Base-by-base conservation (phyloP, 495 filamentous ascomycete genomes). In the Penicillium psychrofluorescens region DNA sequence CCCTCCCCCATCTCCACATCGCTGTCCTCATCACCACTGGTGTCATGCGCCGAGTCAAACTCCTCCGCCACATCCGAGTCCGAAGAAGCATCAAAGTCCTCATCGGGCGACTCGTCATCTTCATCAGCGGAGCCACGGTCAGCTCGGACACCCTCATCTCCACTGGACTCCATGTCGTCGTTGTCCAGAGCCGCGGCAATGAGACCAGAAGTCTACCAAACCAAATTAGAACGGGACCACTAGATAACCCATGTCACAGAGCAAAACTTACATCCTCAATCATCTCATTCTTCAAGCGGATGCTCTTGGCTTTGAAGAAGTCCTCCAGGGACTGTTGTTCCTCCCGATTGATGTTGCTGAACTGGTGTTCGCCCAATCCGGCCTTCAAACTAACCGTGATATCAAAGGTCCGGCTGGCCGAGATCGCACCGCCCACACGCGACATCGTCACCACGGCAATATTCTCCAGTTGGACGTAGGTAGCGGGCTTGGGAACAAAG, bases 271-370 rank as follows among this genome's bases (percentile, higher is more conserved):
- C 74, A 48, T 88, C 84, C 37, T 84, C 84, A 3, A 77, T 69
- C 75, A 88, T 95, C 66, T 97, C 94, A 58, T 99, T 99, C 78
- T 95, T 95, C 48, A 92, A 85, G n/a, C 88, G 84, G 41, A 99
- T 77, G 41, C 78, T 81, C 73, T 97, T 97, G 41, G 83, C 75
- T 61, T 90, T 88, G 77, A 99, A 95, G 72, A 97, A 97, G 48
- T 87, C 83, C 56, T 97, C 92, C 4, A 99, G 79, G 6, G 89
- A 86, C 62, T 90, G 84, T 70, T 97, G 86, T 54, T 99, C 92
- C 74, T 99, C 94, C 42, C 91, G 87, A 59, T 97, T 99, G 66
- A 99, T 97, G 68, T 99, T 99, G 67, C 88, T 95, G 69, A 99
- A 97, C 54, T 95, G 89, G 49, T 90, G 85, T 53, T 95, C 87